phyloP scores from a whole-genome alignment of 2,329 filamentous ascomycete genomes.

The Colletotrichum incanum region DNA sequence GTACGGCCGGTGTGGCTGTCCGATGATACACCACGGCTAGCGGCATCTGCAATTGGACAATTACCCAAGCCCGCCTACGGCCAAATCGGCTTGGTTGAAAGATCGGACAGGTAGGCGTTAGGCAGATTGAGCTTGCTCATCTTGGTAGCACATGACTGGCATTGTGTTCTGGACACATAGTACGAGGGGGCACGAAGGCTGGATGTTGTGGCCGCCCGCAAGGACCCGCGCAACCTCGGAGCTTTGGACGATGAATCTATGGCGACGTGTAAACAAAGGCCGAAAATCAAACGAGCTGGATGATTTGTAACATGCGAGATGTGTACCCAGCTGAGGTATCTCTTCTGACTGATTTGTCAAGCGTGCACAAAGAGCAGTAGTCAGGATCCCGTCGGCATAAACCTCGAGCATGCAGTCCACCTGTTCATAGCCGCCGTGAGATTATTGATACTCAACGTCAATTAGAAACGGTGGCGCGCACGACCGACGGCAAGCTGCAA shows the following conservation, averaged over 20 bases:
- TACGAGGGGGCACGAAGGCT: not conserved
- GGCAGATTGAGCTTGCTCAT: not conserved
- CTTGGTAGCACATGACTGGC: not conserved
- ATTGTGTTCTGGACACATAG: conserved; percentile 1
- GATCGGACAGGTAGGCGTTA: not conserved
- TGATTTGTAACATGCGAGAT: not conserved
- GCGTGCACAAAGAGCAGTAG: not conserved
- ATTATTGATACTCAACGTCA: not conserved
- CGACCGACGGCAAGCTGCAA: not conserved
- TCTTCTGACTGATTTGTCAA: not conserved
- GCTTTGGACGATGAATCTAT: not conserved
- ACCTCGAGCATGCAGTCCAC: not conserved
- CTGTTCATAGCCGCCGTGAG: too few relatives aligned
- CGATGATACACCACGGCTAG: not conserved
- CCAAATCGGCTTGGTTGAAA: not conserved
- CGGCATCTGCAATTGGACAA: not conserved
- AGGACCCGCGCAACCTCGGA: conserved; percentile 21
- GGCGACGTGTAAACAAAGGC: not conserved
- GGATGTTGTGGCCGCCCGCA: conserved; percentile 16
- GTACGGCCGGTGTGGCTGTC: conserved; percentile 8
- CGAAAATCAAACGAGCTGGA: not conserved
- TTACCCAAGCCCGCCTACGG: not conserved
- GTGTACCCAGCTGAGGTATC: too few relatives aligned
- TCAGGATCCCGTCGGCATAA: not conserved
- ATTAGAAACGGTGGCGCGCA: not conserved